These are phyloP conservation scores for Logfia minima DNA, from an alignment of 129 eudicot genomes.

Conservation along the genomic window DNA sequence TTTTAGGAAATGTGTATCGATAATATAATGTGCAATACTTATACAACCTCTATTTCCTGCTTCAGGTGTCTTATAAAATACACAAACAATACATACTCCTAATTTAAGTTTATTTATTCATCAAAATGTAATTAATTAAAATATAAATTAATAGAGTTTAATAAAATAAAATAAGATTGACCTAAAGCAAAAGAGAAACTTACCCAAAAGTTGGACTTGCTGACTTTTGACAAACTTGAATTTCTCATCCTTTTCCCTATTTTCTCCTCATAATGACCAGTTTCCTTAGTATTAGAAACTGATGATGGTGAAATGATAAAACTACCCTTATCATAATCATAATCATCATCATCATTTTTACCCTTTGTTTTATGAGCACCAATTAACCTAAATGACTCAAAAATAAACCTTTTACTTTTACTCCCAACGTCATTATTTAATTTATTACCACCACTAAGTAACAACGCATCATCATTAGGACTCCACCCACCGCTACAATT, in stretches of 20 bases:
- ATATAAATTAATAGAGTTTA: background rate
- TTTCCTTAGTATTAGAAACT: constrained; percentile 16
- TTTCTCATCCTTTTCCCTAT: constrained; percentile 40
- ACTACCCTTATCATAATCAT: constrained; percentile 35
- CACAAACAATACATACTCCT: too few relatives aligned
- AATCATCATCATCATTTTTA: background rate
- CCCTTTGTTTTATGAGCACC: constrained; percentile 26
- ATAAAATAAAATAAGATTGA: background rate
- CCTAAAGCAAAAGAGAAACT: background rate
- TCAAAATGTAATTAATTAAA: background rate
- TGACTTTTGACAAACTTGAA: constrained; percentile 43
- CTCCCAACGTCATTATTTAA: constrained; percentile 16
- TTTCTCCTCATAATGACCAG: constrained; percentile 25
- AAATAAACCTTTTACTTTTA: constrained; percentile 24
- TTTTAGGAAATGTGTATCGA: background rate
- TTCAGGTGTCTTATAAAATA: too few relatives aligned
- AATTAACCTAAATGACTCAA: constrained; percentile 45
- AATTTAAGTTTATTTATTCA: background rate
- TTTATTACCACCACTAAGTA: constrained; percentile 11
- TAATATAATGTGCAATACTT: too few relatives aligned
- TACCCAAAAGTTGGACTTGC: constrained; percentile 72
- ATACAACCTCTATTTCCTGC: too few relatives aligned
- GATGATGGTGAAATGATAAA: constrained; percentile 43
- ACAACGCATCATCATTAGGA: constrained; percentile 24
- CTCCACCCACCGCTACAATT: constrained; percentile 32